phyloP scores from a whole-genome alignment of 2,329 filamentous ascomycete species.

The Botrytis pseudocinerea region DNA sequence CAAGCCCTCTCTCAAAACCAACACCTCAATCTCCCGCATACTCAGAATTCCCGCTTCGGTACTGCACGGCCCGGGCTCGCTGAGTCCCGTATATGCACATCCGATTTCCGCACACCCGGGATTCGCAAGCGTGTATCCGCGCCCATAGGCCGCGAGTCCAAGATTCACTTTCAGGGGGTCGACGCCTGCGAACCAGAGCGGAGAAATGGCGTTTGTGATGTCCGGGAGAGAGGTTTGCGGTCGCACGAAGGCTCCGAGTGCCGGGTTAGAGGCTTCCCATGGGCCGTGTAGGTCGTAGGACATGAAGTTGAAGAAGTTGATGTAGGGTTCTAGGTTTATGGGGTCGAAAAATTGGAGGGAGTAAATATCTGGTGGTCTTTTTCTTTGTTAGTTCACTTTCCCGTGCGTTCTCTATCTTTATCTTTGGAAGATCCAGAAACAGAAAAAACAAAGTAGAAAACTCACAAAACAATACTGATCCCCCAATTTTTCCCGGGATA shows the following conservation, averaged over 20 bases:
- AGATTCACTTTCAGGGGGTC: conserved; percentile 48
- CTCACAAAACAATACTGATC: conserved; percentile 45
- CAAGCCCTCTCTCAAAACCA: conserved; percentile 34
- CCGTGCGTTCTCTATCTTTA: no score
- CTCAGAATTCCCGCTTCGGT: conserved; percentile 40
- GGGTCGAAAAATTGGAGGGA: conserved; percentile 42
- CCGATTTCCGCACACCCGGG: conserved; percentile 32
- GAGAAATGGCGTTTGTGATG: conserved; percentile 43
- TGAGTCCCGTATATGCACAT: conserved; percentile 34
- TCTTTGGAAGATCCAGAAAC: no score
- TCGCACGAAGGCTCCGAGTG: conserved; percentile 40
- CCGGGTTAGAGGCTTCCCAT: conserved; percentile 43
- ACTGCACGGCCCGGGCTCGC: conserved; percentile 38
- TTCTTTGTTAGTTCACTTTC: no score
- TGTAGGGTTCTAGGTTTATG: conserved; percentile 31
- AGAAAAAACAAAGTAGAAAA: no score
- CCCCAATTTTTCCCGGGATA: conserved; percentile 39
- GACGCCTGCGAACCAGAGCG: conserved; percentile 47
- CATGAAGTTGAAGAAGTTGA: conserved; percentile 43
- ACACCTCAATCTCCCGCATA: conserved; percentile 39
- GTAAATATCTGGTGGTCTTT: conserved; percentile 39
- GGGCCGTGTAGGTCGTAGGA: conserved; percentile 45
- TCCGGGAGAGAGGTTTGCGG: conserved; percentile 48
- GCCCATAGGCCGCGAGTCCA: conserved; percentile 51
- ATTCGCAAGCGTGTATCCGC: conserved; percentile 45